Evolutionary conservation across 2,329 filamentous ascomycete species (phyloP).

Genomic region (Hypoxylon sp.): DNA sequence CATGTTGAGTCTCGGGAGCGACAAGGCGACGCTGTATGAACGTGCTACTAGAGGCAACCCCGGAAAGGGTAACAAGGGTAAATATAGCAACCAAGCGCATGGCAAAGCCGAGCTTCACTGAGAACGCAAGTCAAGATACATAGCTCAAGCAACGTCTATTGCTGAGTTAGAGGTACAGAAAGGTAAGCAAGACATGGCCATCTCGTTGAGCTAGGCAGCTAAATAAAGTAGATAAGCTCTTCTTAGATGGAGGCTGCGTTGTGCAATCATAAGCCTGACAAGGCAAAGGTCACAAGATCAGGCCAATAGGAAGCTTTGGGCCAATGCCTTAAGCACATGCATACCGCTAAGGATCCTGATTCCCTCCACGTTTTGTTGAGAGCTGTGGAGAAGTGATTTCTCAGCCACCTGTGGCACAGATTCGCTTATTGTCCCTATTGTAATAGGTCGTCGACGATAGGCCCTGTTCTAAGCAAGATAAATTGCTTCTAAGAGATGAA

Average conservation of each 20-base stretch:
- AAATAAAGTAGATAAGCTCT: slow-evolving; percentile 22
- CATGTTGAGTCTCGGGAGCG: slow-evolving; percentile 40
- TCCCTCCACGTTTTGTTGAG: slow-evolving; percentile 23
- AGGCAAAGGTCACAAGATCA: slow-evolving; percentile 37
- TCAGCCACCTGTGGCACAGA: slow-evolving; percentile 13
- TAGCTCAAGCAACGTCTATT: slow-evolving; percentile 9
- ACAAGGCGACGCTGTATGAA: slow-evolving; percentile 19
- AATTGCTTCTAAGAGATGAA: too few relatives aligned
- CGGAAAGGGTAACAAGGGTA: slow-evolving; percentile 3
- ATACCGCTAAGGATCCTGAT: slow-evolving; percentile 27
- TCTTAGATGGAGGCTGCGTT: slow-evolving; percentile 6
- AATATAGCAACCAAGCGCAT: slow-evolving; percentile 42
- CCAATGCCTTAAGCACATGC: slow-evolving; percentile 48
- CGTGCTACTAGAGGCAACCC: slow-evolving; percentile 17
- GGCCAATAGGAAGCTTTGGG: slow-evolving; percentile 30
- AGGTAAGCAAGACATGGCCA: slow-evolving; percentile 7
- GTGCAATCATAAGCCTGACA: slow-evolving; percentile 8
- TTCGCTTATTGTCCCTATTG: not conserved
- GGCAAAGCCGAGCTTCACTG: slow-evolving; percentile 33
- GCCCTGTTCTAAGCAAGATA: too few relatives aligned
- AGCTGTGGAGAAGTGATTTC: not conserved
- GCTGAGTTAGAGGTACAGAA: slow-evolving; percentile 16
- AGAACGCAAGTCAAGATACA: slow-evolving; percentile 21
- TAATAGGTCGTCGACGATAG: too few relatives aligned
- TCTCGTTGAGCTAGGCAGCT: slow-evolving; percentile 30